Evolutionary conservation across 176 grass and related monocot species (phyloP), one percentile per base, ranked within the genome.

Genomic region (Bolboschoenus planiculmis): DNA sequence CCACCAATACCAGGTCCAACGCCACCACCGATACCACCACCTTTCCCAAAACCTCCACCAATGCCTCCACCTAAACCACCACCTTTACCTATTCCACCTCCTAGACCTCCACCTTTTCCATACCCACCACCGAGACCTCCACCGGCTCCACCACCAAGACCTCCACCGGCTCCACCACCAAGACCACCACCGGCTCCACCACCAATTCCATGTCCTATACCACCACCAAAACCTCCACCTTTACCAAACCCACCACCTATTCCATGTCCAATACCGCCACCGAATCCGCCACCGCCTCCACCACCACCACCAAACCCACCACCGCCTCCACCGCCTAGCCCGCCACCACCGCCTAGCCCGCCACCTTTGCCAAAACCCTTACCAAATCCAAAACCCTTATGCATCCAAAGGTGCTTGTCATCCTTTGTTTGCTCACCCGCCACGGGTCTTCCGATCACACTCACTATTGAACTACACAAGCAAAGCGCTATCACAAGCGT

Each of bases 311-410:
- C 87, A 40, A 86, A 39, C 0, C 90, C 90, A 0, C 18, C 39
- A 0, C 89, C 86, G 0, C 51, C 10, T 7, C 86, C 86, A 0
- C 80, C n/a, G n/a, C n/a, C n/a, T n/a, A n/a, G n/a, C 0, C 87
- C 78, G 0, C 74, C 82, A 35, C 87, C 81, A 0, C 87, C 78
- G 0, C 74, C 82, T n/a, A n/a, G n/a, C 0, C 87, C 78, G 0
- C 74, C 82, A 35, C 87, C 81, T n/a, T 84, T 77, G 0, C 88
- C 88, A 8, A 92, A 43, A n/a, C 85, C 89, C 51, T 87, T 88
- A 21, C 84, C 78, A 46, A 93, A 83, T 73, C 84, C 62, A 85
- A 93, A 80, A 44, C 78, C 37, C 84, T 94, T 93, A 71, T 93
- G 88, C 37, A 91, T 35, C 81, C 62, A 87, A 30, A 94, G 31